Evolutionary conservation across 192 early-diverging fungal genomes (phyloP), one percentile per base, ranked within the genome.

Genomic region (Coemansia sp.): DNA sequence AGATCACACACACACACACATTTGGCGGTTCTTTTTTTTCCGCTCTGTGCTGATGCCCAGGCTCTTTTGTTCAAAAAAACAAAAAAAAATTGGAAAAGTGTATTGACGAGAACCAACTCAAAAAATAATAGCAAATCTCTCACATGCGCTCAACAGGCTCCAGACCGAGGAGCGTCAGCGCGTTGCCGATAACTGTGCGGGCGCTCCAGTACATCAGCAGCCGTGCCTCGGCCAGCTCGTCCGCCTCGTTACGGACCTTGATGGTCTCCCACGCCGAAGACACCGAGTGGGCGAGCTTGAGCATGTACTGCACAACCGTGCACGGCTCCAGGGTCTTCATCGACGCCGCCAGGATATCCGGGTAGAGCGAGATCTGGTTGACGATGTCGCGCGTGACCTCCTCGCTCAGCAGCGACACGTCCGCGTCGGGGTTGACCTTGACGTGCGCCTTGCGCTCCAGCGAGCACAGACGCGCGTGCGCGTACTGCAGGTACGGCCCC

Each of bases 401-500:
- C 67, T 93, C 94, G 11, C 72, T 83, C 24, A 97, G 79, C 6
- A 89, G 80, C 16, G 70, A 66, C 54, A 92, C 58, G 59, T 97
- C 86, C 0, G 82, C 88, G 23, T 86, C 75, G 11, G 73, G 79
- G 65, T 84, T 87, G 58, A 90, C 71, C 32, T 65, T 56, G 58
- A 86, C 71, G 50, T 70, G 81, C 10, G 85, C 81, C 62, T 84
- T 88, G 65, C 95, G 94, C 81, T 95, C 91, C 45, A 99, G 89
- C 60, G 95, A 96, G 80, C 91, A 92, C 32, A 97, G 81, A 69
- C 97, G 95, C 29, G 97, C 87, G 71, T 99, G 95, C n/a, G 95
- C 90, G 71, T 96, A 99, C 83, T 97, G 95, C 24, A 98, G 81
- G 81, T 98, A 98, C 19, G 97, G 97, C n/a, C 95, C 97, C 29